Base-by-base conservation (phyloP, 148 eudicot species). In the Arbutus unedo region DNA sequence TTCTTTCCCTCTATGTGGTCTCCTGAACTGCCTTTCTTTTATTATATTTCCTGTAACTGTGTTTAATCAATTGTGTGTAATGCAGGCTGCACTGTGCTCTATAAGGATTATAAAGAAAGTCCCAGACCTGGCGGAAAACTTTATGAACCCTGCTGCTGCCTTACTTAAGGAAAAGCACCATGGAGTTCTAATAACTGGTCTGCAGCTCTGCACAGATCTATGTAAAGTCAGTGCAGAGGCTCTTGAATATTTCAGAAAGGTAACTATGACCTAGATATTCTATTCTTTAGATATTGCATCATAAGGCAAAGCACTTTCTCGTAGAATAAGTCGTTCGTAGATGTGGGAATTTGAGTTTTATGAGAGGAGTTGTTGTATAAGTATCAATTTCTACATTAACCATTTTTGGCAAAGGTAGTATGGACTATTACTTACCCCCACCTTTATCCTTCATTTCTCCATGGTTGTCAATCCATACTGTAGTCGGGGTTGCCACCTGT, bases 101-200 rank as follows among this genome's bases (percentile, higher is more conserved):
- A 89, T 93, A 82, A 89, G 99, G 90, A 97, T 97, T 78, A 91
- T 97, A 83, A 94, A 89, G 95, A 96, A 96, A 87, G 99, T 96
- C 60, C 98, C 99, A 41, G 99, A 96, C 85, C 90, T 96, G 89
- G 98, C 97, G n/a, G 99, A 96, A 85, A 96, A 96, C 81, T 96
- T 96, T 73, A 81, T 94, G 31, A 93, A 96, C 73, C 85, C 93
- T 90, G 96, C 97, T 83, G 93, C 96, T 59, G 84, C 93, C 70
- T 89, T 97, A 85, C 91, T 97, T 73, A 97, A 91, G 86, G 99
- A 96, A 89, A 97, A 97, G 87, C 99, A 97, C 86, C 99, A 97
- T 79, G 99, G 99, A 81, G 99, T 94, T 81, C 84, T 97, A 72
- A 57, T 97, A 86, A 92, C 99, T 60, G 98, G 98, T 71, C 91